A percentile compares a stretch with the other conserved stretches of the same genome.
These are phyloP conservation scores for Ustilago crameri DNA, from an alignment of 1,284 basidiomycete genomes.

Conservation along the genomic window DNA sequence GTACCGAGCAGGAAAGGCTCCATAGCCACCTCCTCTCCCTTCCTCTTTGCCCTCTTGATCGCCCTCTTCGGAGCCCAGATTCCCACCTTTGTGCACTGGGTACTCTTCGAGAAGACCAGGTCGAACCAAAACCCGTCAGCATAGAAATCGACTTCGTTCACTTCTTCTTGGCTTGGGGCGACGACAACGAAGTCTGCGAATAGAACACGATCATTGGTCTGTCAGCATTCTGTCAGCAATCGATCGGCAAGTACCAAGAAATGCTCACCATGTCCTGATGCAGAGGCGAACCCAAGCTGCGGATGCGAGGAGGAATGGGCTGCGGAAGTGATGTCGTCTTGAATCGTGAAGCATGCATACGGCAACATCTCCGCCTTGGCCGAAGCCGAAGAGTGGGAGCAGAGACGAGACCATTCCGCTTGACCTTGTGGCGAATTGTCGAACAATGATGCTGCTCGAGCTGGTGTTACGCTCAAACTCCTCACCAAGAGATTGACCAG, in stretches of 20 bases:
- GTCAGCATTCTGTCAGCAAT: neutral
- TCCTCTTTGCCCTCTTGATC: neutral
- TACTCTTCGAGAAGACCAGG: slow-evolving; percentile 10
- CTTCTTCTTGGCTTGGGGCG: slow-evolving; percentile 7
- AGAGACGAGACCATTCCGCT: slow-evolving; percentile 18
- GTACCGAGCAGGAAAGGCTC: slow-evolving; percentile 16
- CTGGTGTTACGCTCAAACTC: neutral
- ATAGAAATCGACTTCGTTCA: slow-evolving; percentile 27
- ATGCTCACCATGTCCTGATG: slow-evolving; percentile 26
- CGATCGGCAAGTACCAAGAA: neutral
- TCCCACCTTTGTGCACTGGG: slow-evolving; percentile 9
- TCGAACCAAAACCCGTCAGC: slow-evolving; percentile 22
- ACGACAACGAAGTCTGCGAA: slow-evolving; percentile 23
- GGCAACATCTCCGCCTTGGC: slow-evolving; percentile 2
- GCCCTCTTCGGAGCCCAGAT: slow-evolving; percentile 15
- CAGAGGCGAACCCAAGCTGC: slow-evolving; percentile 19
- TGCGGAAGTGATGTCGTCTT: slow-evolving; percentile 17
- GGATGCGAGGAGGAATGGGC: slow-evolving; percentile 14
- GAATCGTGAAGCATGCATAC: slow-evolving; percentile 25
- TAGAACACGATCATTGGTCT: neutral
- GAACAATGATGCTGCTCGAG: slow-evolving; percentile 2
- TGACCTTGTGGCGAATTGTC: slow-evolving; percentile 19
- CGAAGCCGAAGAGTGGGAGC: slow-evolving; percentile 2
- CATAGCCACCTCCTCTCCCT: slow-evolving; percentile 19
- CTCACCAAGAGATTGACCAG: slow-evolving; percentile 8